phyloP scores from a whole-genome alignment of 306 rosid genomes.

The Casuarina cunninghamiana region DNA sequence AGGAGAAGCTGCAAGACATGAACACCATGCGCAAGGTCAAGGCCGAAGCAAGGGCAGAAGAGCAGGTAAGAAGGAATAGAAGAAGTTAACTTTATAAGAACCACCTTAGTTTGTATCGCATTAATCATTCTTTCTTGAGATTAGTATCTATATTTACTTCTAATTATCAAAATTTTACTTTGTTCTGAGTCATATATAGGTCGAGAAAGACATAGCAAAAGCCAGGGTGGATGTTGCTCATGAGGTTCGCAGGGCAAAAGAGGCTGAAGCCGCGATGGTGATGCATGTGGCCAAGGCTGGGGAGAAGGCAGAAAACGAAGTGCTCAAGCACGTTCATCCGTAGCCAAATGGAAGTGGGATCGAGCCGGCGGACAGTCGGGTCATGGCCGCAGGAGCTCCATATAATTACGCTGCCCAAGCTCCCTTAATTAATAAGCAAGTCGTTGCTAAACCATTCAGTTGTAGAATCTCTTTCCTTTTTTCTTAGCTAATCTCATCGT shows the following conservation, averaged over 20 bases:
- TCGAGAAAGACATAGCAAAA: constrained; percentile 63
- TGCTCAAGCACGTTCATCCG: constrained; percentile 20
- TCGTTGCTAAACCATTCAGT: background rate
- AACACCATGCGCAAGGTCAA: constrained; percentile 54
- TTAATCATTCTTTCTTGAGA: no score
- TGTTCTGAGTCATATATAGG: constrained; percentile 29
- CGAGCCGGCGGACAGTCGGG: background rate
- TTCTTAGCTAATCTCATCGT: background rate
- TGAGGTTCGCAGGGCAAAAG: constrained; percentile 74
- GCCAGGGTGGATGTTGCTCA: constrained; percentile 63
- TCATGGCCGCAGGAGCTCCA: background rate
- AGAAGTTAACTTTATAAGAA: no score
- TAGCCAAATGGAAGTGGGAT: background rate
- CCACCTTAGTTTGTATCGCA: no score
- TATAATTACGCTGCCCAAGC: no score
- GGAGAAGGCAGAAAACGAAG: constrained; percentile 40
- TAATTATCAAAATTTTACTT: no score
- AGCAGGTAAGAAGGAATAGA: constrained; percentile 39
- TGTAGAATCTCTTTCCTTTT: background rate
- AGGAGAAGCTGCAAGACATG: constrained; percentile 58
- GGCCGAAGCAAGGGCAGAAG: constrained; percentile 71
- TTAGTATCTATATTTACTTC: background rate
- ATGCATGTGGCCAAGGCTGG: constrained; percentile 60
- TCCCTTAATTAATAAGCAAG: background rate
- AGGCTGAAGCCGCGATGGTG: constrained; percentile 70